phyloP scores from a whole-genome alignment of 2,329 filamentous ascomycete species.

The Chaetomiaceae sp. region DNA sequence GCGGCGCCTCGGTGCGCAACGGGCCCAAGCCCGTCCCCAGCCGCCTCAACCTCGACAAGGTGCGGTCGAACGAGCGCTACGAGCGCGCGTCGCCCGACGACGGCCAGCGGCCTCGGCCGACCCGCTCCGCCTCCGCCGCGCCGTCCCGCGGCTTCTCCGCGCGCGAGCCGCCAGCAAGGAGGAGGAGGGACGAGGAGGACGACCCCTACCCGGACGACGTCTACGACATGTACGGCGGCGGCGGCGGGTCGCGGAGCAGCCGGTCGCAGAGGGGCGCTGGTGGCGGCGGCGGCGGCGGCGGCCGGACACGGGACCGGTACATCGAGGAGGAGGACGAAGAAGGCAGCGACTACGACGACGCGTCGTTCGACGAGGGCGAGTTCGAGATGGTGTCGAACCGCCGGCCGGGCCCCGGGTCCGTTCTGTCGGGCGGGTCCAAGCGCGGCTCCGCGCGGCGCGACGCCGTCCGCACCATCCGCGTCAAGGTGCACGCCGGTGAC shows the following conservation, averaged over 20 bases:
- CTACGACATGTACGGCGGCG: conserved; percentile 55
- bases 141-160: conserved; percentile 39
- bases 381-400: conserved; percentile 69
- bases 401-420: conserved; percentile 41
- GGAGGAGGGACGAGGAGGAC: conserved; percentile 46
- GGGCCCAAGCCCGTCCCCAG: conserved; percentile 56
- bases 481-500: conserved; percentile 90
- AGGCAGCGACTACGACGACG: conserved; percentile 59
- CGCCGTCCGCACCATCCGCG: conserved; percentile 70
- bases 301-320: conserved; percentile 42
- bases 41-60: conserved; percentile 56
- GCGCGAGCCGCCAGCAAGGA: conserved; percentile 29
- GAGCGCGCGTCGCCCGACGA: conserved; percentile 48
- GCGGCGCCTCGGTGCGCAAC: conserved; percentile 56
- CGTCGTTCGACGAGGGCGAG: conserved; percentile 66
- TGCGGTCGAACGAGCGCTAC: conserved; percentile 47
- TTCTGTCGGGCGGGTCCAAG: conserved; percentile 37
- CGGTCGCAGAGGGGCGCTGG: conserved; percentile 34
- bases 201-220: conserved; percentile 63
- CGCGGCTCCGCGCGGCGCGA: conserved; percentile 54
- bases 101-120: conserved; percentile 31
- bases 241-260: conserved; percentile 32
- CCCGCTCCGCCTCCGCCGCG: conserved; percentile 41
- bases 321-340: conserved; percentile 77
- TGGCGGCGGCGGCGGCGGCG: too few relatives aligned